Base-by-base conservation (phyloP, 202 grass and related monocot species). In the Miscanthus sacchariflorus region DNA sequence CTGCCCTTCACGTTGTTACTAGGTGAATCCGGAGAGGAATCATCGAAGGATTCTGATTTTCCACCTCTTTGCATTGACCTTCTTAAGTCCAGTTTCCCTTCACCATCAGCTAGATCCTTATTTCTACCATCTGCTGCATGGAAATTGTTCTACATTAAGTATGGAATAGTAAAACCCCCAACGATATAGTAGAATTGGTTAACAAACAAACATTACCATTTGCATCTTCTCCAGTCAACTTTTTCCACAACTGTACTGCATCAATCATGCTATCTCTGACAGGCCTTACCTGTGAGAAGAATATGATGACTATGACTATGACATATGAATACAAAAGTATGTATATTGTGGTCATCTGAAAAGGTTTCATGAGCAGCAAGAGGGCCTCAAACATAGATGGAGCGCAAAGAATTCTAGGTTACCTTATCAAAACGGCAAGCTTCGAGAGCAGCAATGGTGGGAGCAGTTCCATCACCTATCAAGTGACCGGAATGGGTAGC, bases 351-450 rank as follows among this genome's bases (percentile, higher is more conserved):
- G 28, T 30, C 45, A 70, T 75, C 21, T 83, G 38, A 63, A 83
- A 89, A 81, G 33, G 82, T 80, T 75, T 1, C 40, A 86, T 76
- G 58, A 86, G 45, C 67, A 68, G 24, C 11, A 69, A 79, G 11
- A 75, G 25, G 85, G n/a, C 68, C 72, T 50, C 27, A 23, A 80
- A 74, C 49, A 24, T 66, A 24, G 76, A 72, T 78, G 40, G 15
- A 67, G 68, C 1, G 4, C 66, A 27, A n/a, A 59, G 76, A 89
- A 45, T 73, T 50, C 21, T 81, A 76, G 77, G 72, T 81, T 90
- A 99, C 97, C 97, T 99, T 99, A 82, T 99, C 97, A 88, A 99
- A 99, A 86, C 97, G 97, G 73, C 97, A 97, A 74, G 91, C 91
- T 80, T 99, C 97, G 0, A 99, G 94, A 77, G 90, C 89, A 81